A percentile compares a stretch with the other conserved stretches of the same genome.
Evolutionary conservation across 2,329 filamentous ascomycete species (phyloP).

Genomic region (Aspergillus pseudotamarii): DNA sequence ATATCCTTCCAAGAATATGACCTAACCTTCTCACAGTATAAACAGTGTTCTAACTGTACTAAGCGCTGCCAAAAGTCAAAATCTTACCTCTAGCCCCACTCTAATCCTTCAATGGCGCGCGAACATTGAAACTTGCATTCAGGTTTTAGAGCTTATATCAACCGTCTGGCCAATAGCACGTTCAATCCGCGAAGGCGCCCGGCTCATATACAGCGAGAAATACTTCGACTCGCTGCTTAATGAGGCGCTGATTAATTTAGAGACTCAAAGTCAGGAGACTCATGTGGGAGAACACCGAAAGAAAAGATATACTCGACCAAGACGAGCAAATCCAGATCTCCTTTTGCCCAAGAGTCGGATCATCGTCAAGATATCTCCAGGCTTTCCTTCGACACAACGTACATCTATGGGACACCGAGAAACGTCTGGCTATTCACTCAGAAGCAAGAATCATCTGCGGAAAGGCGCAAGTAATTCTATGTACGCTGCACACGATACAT

Average conservation of each 20-base stretch:
- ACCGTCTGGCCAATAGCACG: background rate
- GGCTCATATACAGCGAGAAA: background rate
- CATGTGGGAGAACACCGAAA: background rate
- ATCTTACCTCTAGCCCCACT: background rate
- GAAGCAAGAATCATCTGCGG: too few species aligned
- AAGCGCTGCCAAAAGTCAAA: background rate
- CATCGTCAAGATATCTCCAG: background rate
- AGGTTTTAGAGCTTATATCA: background rate
- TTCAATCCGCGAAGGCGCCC: background rate
- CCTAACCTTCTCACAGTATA: background rate
- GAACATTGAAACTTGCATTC: background rate
- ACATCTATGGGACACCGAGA: too few species aligned
- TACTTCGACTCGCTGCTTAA: background rate
- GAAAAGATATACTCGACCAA: background rate
- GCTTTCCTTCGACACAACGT: background rate
- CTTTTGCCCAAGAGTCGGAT: background rate
- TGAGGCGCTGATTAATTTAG: background rate
- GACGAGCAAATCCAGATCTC: background rate
- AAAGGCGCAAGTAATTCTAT: too few species aligned
- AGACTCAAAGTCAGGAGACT: background rate
- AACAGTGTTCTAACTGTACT: background rate
- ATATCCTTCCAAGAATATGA: background rate
- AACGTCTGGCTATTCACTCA: too few species aligned
- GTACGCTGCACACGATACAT: too few species aligned
- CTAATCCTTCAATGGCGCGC: background rate